Percentiles rank a stretch among this genome's conserved stretches.
phyloP scores from a whole-genome alignment of 768 basidiomycete genomes.

The Collybia sp. region DNA sequence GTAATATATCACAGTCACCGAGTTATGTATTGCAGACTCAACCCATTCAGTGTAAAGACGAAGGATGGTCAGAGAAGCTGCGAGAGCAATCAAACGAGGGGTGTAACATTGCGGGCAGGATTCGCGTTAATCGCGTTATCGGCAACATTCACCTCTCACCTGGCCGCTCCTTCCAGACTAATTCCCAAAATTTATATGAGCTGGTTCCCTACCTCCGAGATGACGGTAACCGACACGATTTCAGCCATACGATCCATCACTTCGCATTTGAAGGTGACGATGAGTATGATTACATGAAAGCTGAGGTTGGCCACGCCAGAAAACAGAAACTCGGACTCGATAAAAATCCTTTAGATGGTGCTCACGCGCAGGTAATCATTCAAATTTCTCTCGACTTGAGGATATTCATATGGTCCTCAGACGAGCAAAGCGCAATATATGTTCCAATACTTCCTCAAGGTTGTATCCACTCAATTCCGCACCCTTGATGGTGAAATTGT shows the following conservation, averaged over 20 bases:
- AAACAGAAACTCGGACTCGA: constrained; percentile 69
- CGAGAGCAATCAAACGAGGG: constrained; percentile 91
- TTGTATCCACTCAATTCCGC: constrained; percentile 92
- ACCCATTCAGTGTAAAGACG: constrained; percentile 69
- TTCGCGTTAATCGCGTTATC: constrained; percentile 95
- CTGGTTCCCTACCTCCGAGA: constrained; percentile 93
- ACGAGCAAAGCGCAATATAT: constrained; percentile 82
- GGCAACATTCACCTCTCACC: constrained; percentile 95
- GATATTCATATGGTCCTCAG: constrained; percentile 25
- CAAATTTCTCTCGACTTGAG: neutral
- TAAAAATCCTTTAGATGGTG: constrained; percentile 72
- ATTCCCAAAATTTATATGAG: constrained; percentile 74
- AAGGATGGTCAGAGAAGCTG: constrained; percentile 94
- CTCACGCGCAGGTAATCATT: constrained; percentile 47
- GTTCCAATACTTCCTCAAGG: constrained; percentile 99
- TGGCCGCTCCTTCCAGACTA: constrained; percentile 91
- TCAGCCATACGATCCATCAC: constrained; percentile 81
- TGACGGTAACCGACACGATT: constrained; percentile 87
- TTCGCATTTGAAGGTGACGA: constrained; percentile 83
- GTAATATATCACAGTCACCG: constrained; percentile 28
- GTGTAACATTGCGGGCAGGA: constrained; percentile 87
- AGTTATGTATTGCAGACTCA: neutral
- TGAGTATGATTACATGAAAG: constrained; percentile 70
- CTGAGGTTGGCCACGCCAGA: constrained; percentile 55
- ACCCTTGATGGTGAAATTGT: constrained; percentile 73